Conservation (phyloP, 1,284 basidiomycete genomes). For the Naganishia liquefaciens region DNA sequence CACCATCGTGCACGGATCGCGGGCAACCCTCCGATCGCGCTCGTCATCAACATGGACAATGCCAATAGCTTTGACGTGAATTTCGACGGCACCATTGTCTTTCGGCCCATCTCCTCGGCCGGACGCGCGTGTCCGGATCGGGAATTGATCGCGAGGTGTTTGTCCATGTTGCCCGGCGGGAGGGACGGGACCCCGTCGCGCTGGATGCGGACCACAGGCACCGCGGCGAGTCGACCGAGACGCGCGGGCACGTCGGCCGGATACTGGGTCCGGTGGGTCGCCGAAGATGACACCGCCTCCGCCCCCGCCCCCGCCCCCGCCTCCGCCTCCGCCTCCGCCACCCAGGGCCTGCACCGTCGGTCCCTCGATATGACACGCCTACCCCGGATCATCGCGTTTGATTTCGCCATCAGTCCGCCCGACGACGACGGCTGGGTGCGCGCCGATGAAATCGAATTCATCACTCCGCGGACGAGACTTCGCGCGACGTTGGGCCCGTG, state of each 20-base stretch:
- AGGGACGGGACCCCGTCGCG: slow-evolving; percentile 32
- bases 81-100: slow-evolving; percentile 33
- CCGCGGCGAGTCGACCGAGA: slow-evolving; percentile 9
- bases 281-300: too few relatives aligned
- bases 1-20: slow-evolving; percentile 30
- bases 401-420: slow-evolving; percentile 28
- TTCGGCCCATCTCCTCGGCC: slow-evolving; percentile 26
- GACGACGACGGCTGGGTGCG: slow-evolving; percentile 32
- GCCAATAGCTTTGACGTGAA: slow-evolving; percentile 34
- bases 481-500: slow-evolving; percentile 26
- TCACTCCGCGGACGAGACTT: slow-evolving; percentile 25
- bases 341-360: slow-evolving; percentile 7
- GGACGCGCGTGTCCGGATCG: slow-evolving; percentile 18
- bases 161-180: slow-evolving; percentile 34
- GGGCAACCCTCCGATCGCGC: slow-evolving; percentile 24
- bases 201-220: slow-evolving; percentile 33
- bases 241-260: slow-evolving; percentile 26
- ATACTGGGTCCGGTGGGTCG: slow-evolving; percentile 34
- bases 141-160: slow-evolving; percentile 31
- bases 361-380: slow-evolving; percentile 19
- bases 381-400: slow-evolving; percentile 28
- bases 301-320: too few relatives aligned
- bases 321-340: not conserved
- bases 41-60: slow-evolving; percentile 34
- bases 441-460: slow-evolving; percentile 32